Conservation (phyloP, 495 filamentous ascomycete genomes). For the Tuber borchii region DNA sequence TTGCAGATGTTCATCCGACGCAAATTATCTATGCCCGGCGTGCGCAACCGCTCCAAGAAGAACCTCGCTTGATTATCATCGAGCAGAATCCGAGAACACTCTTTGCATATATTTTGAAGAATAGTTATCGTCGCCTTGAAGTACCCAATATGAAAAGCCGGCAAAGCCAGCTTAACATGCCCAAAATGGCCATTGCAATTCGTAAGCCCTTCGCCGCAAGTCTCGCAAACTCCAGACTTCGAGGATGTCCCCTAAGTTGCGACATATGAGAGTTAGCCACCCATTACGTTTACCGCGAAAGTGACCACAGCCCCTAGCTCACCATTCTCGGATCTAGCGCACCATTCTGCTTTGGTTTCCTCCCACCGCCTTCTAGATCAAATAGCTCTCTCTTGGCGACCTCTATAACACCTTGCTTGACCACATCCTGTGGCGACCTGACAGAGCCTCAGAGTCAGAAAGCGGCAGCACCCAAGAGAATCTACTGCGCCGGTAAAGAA, state of each 20-base stretch:
- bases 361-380: slow-evolving; percentile 62
- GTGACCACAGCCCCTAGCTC: slow-evolving; percentile 20
- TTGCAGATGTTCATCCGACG: slow-evolving; percentile 71
- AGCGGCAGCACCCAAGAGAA: slow-evolving; percentile 17
- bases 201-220: slow-evolving; percentile 68
- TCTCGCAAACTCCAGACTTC: slow-evolving; percentile 67
- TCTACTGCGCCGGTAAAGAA: background rate
- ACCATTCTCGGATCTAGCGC: slow-evolving; percentile 76
- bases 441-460: slow-evolving; percentile 17
- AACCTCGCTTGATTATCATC: slow-evolving; percentile 64
- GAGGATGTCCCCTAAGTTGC: slow-evolving; percentile 64
- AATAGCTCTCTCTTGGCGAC: slow-evolving; percentile 86
- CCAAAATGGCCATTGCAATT: slow-evolving; percentile 93
- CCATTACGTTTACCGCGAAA: background rate
- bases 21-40: slow-evolving; percentile 78
- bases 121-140: slow-evolving; percentile 83
- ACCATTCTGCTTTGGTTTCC: slow-evolving; percentile 67
- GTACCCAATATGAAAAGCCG: slow-evolving; percentile 92
- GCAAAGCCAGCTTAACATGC: slow-evolving; percentile 78
- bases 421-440: slow-evolving; percentile 84
- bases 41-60: slow-evolving; percentile 69
- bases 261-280: slow-evolving; percentile 6
- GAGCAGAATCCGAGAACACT: slow-evolving; percentile 69
- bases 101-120: slow-evolving; percentile 90
- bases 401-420: slow-evolving; percentile 86